Conservation (phyloP, 768 basidiomycete genomes). For the Floccularia luteovirens region DNA sequence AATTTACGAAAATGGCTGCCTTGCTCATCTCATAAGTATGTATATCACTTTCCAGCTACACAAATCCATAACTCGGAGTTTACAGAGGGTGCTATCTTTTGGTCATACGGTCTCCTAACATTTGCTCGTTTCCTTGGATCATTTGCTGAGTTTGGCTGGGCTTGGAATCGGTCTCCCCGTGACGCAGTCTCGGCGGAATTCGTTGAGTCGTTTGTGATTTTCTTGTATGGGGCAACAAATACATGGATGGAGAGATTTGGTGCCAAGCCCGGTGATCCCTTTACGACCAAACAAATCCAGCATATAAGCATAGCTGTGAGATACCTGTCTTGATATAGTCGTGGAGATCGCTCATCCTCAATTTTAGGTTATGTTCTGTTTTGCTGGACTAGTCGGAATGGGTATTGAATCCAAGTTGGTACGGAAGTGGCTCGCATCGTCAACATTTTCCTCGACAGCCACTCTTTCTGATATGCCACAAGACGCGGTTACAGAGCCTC, state of each 20-base stretch:
- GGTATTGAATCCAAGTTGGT: slow-evolving; percentile 75
- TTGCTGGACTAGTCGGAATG: slow-evolving; percentile 88
- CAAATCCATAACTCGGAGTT: slow-evolving; percentile 4
- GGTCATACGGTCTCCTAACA: slow-evolving; percentile 80
- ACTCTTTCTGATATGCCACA: slow-evolving; percentile 18
- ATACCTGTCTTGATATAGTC: slow-evolving; percentile 1
- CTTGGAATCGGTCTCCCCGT: slow-evolving; percentile 76
- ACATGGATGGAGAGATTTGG: slow-evolving; percentile 98
- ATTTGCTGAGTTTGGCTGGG: slow-evolving; percentile 85
- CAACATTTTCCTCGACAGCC: slow-evolving; percentile 28
- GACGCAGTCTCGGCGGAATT: slow-evolving; percentile 58
- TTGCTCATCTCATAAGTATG: slow-evolving; percentile 90
- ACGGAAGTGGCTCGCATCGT: slow-evolving; percentile 65
- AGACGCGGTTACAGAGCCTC: slow-evolving; percentile 54
- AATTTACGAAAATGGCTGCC: slow-evolving; percentile 71
- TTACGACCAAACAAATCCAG: slow-evolving; percentile 86
- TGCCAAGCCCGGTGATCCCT: slow-evolving; percentile 71
- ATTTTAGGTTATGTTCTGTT: slow-evolving; percentile 83
- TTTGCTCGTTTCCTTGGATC: slow-evolving; percentile 95
- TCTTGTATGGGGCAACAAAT: slow-evolving; percentile 84
- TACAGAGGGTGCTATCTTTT: slow-evolving; percentile 89
- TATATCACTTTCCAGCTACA: slow-evolving; percentile 7
- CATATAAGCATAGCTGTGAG: slow-evolving; percentile 89
- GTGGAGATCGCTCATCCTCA: slow-evolving; percentile 3
- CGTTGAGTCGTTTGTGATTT: slow-evolving; percentile 74